Base-by-base conservation (phyloP, 2,329 filamentous ascomycete genomes). In the Cytospora paraplurivora region DNA sequence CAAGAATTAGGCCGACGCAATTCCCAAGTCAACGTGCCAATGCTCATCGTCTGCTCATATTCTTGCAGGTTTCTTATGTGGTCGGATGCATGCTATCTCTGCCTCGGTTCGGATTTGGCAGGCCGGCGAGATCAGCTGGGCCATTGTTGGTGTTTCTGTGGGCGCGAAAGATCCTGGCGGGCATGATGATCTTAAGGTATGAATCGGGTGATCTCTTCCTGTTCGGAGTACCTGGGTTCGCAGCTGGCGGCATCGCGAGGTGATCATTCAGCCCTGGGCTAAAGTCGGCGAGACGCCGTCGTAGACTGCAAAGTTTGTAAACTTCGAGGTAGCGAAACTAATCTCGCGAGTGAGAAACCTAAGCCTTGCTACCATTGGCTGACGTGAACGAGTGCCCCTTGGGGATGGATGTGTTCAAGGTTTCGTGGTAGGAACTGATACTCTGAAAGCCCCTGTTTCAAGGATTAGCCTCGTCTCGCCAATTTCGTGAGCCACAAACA, bases 391-490 rank as follows among this genome's bases (percentile, higher is more conserved):
- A 62, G 35, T 59, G 66, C 47, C 64, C 64, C 62, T 64, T 65
- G 32, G 62, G 58, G 57, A 66, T 44, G n/a, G 64, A 63, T 15
- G 64, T 62, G 15, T 66, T 64, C 32, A 82, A 78, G 1, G 81
- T 81, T 47, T 85, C 83, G 67, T 88, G 86, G 66, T 85, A 88
- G 1, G 85, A 81, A 35, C 85, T 83, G 58, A 88, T 88, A 67
- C 83, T 88, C 72, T 88, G 86, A 68, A 88, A 88, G 0, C 86
- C 86, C 76, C 84, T 86, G 62, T 47, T 62, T 19, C 52, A 32
- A 13, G 21, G 38, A 15, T 61, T 49, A 63, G 53, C 51, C 27
- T 0, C 12, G 6, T 33, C 21, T 19, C 1, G 13, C 17, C 13
- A 10, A 5, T 12, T 7, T n/a, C 17, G 3, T 2, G 1, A n/a